A percentile compares a stretch with the other conserved stretches of the same genome.
phyloP scores from a whole-genome alignment of 352 stramenopile species.

The Pythium utonaiense region DNA sequence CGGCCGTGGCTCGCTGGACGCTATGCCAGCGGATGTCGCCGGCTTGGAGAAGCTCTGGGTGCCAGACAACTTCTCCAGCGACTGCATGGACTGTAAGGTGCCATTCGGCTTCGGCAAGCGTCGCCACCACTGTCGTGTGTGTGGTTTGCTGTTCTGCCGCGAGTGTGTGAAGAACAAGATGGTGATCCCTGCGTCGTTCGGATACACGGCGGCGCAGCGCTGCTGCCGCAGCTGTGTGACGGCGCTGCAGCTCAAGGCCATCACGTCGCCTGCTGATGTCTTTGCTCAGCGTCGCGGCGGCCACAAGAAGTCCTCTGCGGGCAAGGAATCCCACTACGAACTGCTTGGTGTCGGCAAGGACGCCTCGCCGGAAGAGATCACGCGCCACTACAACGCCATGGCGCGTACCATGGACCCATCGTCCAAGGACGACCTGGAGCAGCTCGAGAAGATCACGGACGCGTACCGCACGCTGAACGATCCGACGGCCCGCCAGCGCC shows the following conservation, averaged over 20 bases:
- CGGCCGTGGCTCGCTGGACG: slow-evolving; percentile 51
- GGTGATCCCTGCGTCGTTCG: slow-evolving; percentile 71
- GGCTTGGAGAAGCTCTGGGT: slow-evolving; percentile 85
- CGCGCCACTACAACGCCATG: slow-evolving; percentile 73
- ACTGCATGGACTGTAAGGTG: slow-evolving; percentile 88
- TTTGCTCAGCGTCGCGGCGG: slow-evolving; percentile 74
- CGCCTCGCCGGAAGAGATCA: slow-evolving; percentile 67
- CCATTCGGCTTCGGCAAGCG: slow-evolving; percentile 79
- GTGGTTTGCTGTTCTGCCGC: slow-evolving; percentile 77
- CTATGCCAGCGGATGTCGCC: slow-evolving; percentile 50
- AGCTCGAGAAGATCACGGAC: slow-evolving; percentile 76
- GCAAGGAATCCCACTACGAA: slow-evolving; percentile 59
- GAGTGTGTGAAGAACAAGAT: slow-evolving; percentile 85
- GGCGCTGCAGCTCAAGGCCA: slow-evolving; percentile 81
- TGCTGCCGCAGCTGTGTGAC: slow-evolving; percentile 84
- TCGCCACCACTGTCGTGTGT: slow-evolving; percentile 84
- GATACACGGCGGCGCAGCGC: slow-evolving; percentile 69
- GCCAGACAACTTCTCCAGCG: slow-evolving; percentile 80
- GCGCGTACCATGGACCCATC: slow-evolving; percentile 58
- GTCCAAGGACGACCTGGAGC: slow-evolving; percentile 59
- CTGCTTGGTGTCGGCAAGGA: slow-evolving; percentile 67
- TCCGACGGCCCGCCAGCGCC: slow-evolving; percentile 39
- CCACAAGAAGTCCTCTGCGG: slow-evolving; percentile 37
- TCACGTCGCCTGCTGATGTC: slow-evolving; percentile 81
- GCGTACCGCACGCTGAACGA: slow-evolving; percentile 75